These are phyloP conservation scores for Zymoseptoria ardabiliae DNA, from an alignment of 2,329 filamentous ascomycete genomes.

Conservation along the genomic window DNA sequence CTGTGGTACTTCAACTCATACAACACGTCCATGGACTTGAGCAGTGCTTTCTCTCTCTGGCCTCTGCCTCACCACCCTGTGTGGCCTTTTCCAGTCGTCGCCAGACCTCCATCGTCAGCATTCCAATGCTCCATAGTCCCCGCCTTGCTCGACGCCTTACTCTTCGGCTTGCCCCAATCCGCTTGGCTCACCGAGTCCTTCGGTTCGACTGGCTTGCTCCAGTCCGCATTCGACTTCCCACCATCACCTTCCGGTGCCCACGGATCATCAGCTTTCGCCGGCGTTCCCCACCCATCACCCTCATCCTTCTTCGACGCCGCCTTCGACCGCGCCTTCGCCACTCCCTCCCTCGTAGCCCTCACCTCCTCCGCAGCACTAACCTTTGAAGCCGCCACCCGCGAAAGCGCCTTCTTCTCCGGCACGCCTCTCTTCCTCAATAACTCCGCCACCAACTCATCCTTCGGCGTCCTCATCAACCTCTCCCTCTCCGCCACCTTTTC, in stretches of 20 bases:
- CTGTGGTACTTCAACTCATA: neutral
- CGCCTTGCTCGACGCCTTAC: neutral
- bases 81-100: neutral
- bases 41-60: neutral
- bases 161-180: neutral
- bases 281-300: neutral
- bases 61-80: neutral
- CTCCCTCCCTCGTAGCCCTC: neutral
- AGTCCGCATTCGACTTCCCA: neutral
- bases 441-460: slow-evolving; percentile 26
- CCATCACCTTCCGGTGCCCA: neutral
- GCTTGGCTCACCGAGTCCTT: slow-evolving; percentile 5
- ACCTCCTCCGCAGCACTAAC: neutral
- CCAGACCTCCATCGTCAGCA: neutral
- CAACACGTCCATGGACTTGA: neutral
- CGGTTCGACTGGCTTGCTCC: neutral
- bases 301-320: slow-evolving; percentile 1
- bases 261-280: neutral
- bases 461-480: slow-evolving; percentile 23
- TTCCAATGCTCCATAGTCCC: neutral
- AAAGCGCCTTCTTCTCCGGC: neutral
- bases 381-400: neutral
- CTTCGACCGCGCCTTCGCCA: neutral
- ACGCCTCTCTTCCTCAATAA: slow-evolving; percentile 14
- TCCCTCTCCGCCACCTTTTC: slow-evolving; percentile 16